Conservation (phyloP, 768 basidiomycete genomes). For the Trametes meyenii region DNA sequence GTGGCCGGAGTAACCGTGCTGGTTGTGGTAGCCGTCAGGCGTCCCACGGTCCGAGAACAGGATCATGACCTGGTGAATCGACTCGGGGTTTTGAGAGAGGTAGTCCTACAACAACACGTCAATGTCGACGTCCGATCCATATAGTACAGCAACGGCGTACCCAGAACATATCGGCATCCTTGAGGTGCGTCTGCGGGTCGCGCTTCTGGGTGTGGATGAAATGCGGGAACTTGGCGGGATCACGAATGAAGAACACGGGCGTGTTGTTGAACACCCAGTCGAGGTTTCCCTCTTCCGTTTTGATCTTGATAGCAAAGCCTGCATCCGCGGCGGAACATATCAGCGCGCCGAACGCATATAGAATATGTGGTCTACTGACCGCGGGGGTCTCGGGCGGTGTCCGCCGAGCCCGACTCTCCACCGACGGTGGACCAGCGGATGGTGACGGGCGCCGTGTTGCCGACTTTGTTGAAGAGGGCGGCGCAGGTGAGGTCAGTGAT, state of each 20-base stretch:
- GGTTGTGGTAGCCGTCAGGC: constrained; percentile 82
- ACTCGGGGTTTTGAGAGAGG: constrained; percentile 84
- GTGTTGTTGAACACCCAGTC: constrained; percentile 95
- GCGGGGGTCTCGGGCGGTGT: constrained; percentile 90
- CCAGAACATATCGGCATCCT: constrained; percentile 87
- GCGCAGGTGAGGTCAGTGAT: constrained; percentile 82
- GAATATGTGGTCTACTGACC: constrained; percentile 21
- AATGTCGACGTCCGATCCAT: no score
- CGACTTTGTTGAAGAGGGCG: constrained; percentile 61
- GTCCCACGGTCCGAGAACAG: constrained; percentile 95
- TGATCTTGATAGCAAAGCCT: constrained; percentile 90
- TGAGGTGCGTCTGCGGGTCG: constrained; percentile 89
- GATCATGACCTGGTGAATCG: constrained; percentile 88
- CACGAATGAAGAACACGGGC: constrained; percentile 88
- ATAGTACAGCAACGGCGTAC: constrained; percentile 37
- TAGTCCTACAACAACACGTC: constrained; percentile 64
- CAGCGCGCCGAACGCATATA: neutral
- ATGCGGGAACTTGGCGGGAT: constrained; percentile 89
- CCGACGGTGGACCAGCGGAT: constrained; percentile 94
- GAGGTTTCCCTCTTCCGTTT: constrained; percentile 88
- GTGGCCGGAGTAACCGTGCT: constrained; percentile 95
- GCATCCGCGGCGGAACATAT: neutral
- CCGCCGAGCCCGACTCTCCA: constrained; percentile 86
- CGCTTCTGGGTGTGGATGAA: constrained; percentile 94
- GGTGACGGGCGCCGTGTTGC: constrained; percentile 72